These are phyloP conservation scores for Rhodotorula taiwanensis DNA, from an alignment of 768 basidiomycete genomes.

Conservation along the genomic window DNA sequence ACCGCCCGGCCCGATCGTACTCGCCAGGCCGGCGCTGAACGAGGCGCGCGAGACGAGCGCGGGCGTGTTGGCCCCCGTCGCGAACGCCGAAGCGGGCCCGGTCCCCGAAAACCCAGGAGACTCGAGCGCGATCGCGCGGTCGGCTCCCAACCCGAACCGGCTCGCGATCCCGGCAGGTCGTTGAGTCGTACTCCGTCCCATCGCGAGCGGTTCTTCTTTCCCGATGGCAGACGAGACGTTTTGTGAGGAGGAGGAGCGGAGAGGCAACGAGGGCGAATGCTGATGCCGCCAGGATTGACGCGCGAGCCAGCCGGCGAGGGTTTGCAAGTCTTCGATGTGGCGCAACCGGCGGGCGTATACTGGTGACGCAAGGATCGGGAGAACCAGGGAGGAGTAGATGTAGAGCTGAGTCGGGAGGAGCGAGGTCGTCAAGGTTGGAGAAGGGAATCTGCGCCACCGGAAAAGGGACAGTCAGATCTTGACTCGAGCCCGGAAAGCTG, in stretches of 20 bases:
- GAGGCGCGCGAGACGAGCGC: slow-evolving; percentile 3
- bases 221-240: neutral
- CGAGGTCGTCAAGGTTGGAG: slow-evolving; percentile 29
- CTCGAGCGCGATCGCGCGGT: too few relatives aligned
- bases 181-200: slow-evolving; percentile 27
- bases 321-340: slow-evolving; percentile 23
- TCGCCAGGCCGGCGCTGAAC: neutral
- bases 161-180: neutral
- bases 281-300: slow-evolving; percentile 22
- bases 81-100: neutral
- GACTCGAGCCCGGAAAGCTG: too few relatives aligned
- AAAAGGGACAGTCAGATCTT: too few relatives aligned
- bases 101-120: neutral
- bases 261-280: too few relatives aligned
- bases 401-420: slow-evolving; percentile 36
- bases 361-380: slow-evolving; percentile 21
- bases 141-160: neutral
- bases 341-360: slow-evolving; percentile 8
- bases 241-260: too few relatives aligned
- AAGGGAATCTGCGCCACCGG: slow-evolving; percentile 13
- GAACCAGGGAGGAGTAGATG: slow-evolving; percentile 31
- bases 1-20: neutral
- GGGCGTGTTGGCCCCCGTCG: slow-evolving; percentile 28
- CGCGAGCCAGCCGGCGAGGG: slow-evolving; percentile 25
- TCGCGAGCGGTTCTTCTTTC: slow-evolving; percentile 7